phyloP scores from a whole-genome alignment of 2,329 filamentous ascomycete species.

The Aotearoamyces nothofagi region DNA sequence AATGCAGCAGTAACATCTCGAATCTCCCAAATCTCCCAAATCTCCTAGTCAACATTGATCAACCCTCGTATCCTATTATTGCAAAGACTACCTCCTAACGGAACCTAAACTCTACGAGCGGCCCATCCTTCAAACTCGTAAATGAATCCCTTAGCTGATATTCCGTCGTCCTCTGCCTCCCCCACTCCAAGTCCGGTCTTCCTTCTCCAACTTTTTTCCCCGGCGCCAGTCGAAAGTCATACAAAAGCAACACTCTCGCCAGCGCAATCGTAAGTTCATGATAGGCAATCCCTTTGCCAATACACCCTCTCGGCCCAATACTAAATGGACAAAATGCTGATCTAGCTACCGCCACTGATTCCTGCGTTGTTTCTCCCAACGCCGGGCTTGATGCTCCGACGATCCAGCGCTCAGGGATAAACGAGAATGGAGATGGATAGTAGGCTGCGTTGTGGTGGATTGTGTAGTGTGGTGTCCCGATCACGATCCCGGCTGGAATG shows the following conservation, averaged over 20 bases:
- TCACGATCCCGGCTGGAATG: constrained; percentile 25
- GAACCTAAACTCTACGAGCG: constrained; percentile 49
- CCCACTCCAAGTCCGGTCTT: constrained; percentile 30
- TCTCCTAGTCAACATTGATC: no score
- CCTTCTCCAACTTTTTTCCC: constrained; percentile 35
- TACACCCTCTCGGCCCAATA: constrained; percentile 13
- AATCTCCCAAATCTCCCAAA: no score
- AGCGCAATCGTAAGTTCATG: constrained; percentile 13
- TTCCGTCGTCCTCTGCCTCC: constrained; percentile 39
- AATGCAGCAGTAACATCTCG: no score
- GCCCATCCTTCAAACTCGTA: constrained; percentile 58
- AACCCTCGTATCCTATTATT: no score
- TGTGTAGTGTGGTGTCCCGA: constrained; percentile 27
- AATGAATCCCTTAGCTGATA: constrained; percentile 61
- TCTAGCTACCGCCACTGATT: constrained; percentile 8
- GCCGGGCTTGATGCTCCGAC: constrained; percentile 9
- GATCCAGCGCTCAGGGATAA: constrained; percentile 30
- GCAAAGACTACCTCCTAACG: no score
- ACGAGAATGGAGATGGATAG: constrained; percentile 25
- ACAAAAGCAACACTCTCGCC: constrained; percentile 8
- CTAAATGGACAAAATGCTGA: constrained; percentile 14
- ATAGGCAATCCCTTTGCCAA: constrained; percentile 15
- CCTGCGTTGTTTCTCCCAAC: constrained; percentile 2
- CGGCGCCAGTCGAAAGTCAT: constrained; percentile 10
- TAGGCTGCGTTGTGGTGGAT: constrained; percentile 28